Evolutionary conservation across 441 rosid species (phyloP), one percentile per base, ranked within the genome.

Genomic region (Adansonia madagascariensis): DNA sequence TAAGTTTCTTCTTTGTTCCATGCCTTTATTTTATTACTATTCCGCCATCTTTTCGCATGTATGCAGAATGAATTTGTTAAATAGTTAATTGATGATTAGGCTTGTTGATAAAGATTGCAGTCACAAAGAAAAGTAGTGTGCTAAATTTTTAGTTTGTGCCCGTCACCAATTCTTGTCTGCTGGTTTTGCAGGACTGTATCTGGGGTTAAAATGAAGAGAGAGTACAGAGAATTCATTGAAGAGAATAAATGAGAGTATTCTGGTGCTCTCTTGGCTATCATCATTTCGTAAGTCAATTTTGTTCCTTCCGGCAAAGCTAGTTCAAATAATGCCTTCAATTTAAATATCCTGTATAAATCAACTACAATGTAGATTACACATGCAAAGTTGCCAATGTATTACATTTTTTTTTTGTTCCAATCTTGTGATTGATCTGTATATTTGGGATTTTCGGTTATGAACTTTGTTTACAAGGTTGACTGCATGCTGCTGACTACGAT

Each of bases 201-300:
- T 0, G 99, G 98, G 63, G 97, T 95, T 76, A 95, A 95, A 88
- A 95, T 91, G 99, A 95, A 94, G 93, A 89, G 85, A 71, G 98
- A 95, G 86, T 94, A 94, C 84, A 87, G 89, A 75, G 98, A 96
- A 78, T 88, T 96, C 82, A 89, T 96, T 71, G 97, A 89, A 66
- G 91, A 90, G 62, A 94, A 91, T 71, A 96, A 87, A 87, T 94
- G 87, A 95, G 83, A 46, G 72, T 70, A 66, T 22, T 69, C 43
- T 49, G 18, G 59, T 68, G 63, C 22, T 77, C 57, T 57, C 76
- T 73, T 78, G 82, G 76, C 52, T 73, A 77, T 69, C 78, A 78
- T 79, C 78, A 63, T 80, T 77, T 86, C 61, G 74, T 82, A 78
- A 81, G 86, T 89, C 92, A 86, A 78, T 91, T 92, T 92, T 92